Evolutionary conservation across 1,284 basidiomycete genomes (phyloP), one percentile per base, ranked within the genome.

Genomic region (Bjerkandera adusta): DNA sequence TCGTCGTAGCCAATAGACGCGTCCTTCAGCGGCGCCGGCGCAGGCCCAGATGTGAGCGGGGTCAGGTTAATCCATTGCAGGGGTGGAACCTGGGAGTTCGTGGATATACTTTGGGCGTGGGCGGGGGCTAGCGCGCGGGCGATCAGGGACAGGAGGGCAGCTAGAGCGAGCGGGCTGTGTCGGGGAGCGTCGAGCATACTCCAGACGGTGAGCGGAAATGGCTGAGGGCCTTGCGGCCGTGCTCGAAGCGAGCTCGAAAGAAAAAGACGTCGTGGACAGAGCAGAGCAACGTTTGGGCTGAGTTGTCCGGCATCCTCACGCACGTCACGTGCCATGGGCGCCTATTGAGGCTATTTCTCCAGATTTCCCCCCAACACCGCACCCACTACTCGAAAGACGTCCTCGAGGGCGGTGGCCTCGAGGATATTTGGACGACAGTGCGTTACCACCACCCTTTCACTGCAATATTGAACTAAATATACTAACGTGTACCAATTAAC

Each of bases 21-120:
- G 57, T 87, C 82, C 62, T 78, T 85, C 53, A 89, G 71, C 20
- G 83, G 76, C 7, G 84, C 81, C 2, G 83, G 75, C 24, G 70
- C 56, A 3, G 50, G 60, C 25, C 84, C 84, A 22, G 62, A 65
- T 36, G 85, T 66, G 40, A 79, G 65, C 49, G 52, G 48, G 13
- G 81, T 77, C 54, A 90, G 68, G 62, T 88, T 85, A 57, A 90
- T 77, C 87, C 87, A 90, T 68, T 68, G 68, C 15, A 68, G 57
- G 29, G 67, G 69, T 4, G 69, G 69, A 10, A 68, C 55, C 15
- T 63, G 60, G 32, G 66, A 68, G 52, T 29, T 59, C 3, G 71
- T 71, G 15, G 71, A 66, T 45, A 71, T 65, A 49, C 57, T 42
- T 45, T 61, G 60, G 42, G 63, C 57, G 40, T 52, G 53, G 47